Percentiles rank a stretch among this genome's conserved stretches.
Evolutionary conservation across 352 stramenopile genomes (phyloP).

Genomic region (Globisporangium spinosum): DNA sequence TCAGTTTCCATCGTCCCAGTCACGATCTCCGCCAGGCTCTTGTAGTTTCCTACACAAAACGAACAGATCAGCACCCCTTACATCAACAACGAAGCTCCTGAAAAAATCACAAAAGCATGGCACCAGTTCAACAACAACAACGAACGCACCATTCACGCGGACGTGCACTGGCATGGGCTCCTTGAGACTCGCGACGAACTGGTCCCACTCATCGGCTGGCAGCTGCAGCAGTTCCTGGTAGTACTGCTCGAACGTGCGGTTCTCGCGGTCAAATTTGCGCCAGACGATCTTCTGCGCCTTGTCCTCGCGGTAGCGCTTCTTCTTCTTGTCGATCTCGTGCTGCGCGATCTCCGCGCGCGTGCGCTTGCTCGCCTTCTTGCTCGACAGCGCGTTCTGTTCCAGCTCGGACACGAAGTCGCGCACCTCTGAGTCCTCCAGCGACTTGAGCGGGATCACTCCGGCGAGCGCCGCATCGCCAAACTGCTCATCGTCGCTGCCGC

Average conservation of each 20-base stretch:
- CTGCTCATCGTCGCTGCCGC: constrained; percentile 32
- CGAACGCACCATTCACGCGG: constrained; percentile 68
- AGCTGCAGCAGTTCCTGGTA: constrained; percentile 78
- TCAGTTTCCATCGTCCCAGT: constrained; percentile 66
- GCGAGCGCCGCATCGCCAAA: constrained; percentile 25
- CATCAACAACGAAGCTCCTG: neutral
- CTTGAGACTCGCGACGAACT: constrained; percentile 76
- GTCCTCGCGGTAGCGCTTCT: constrained; percentile 56
- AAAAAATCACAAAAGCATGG: neutral
- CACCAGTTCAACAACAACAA: neutral
- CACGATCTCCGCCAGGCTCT: constrained; percentile 77
- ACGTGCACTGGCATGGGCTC: constrained; percentile 80
- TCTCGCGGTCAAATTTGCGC: constrained; percentile 86
- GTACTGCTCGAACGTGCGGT: constrained; percentile 77
- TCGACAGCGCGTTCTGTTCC: constrained; percentile 26
- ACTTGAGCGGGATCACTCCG: constrained; percentile 51
- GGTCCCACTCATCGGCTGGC: constrained; percentile 64
- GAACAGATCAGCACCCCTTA: neutral
- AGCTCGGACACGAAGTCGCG: constrained; percentile 62
- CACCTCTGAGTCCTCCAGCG: constrained; percentile 57
- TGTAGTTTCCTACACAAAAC: constrained; percentile 47
- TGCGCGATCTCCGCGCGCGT: constrained; percentile 51
- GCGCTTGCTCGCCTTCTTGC: constrained; percentile 45
- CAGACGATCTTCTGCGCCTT: constrained; percentile 85
- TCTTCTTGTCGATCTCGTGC: constrained; percentile 46